phyloP scores from a whole-genome alignment of 257 asterid species.

The Galeopsis tetrahit region DNA sequence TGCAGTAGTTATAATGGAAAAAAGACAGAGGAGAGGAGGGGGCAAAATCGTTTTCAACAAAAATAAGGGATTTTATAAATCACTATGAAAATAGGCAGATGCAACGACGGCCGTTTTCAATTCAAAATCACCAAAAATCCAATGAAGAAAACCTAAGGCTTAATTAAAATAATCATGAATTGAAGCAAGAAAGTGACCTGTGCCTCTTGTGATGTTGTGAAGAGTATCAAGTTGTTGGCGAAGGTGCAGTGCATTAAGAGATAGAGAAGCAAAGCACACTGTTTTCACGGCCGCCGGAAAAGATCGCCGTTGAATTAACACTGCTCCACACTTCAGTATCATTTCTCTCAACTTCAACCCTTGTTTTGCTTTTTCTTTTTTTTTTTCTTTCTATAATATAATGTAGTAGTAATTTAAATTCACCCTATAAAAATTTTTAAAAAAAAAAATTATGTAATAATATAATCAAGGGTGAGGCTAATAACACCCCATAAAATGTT shows the following conservation, averaged over 20 bases:
- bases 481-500: no score
- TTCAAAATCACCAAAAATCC: neutral
- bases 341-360: conserved; percentile 12
- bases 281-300: conserved; percentile 29
- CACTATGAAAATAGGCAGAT: neutral
- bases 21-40: no score
- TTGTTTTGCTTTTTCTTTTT: no score
- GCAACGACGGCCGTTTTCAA: conserved; percentile 8
- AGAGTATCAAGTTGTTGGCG: conserved; percentile 57
- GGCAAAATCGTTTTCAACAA: neutral
- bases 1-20: neutral
- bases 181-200: conserved; percentile 39
- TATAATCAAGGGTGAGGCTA: no score
- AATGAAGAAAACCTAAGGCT: neutral
- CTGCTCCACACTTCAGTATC: conserved; percentile 42
- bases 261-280: conserved; percentile 43
- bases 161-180: neutral
- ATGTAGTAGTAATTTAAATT: no score
- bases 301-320: conserved; percentile 40
- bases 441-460: no score
- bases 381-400: no score
- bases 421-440: no score
- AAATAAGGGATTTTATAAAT: neutral
- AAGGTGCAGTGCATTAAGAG: conserved; percentile 43
- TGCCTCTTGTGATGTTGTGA: conserved; percentile 44